Evolutionary conservation across 176 grass and related monocot genomes (phyloP).

Genomic region (Phoenix roebelenii): DNA sequence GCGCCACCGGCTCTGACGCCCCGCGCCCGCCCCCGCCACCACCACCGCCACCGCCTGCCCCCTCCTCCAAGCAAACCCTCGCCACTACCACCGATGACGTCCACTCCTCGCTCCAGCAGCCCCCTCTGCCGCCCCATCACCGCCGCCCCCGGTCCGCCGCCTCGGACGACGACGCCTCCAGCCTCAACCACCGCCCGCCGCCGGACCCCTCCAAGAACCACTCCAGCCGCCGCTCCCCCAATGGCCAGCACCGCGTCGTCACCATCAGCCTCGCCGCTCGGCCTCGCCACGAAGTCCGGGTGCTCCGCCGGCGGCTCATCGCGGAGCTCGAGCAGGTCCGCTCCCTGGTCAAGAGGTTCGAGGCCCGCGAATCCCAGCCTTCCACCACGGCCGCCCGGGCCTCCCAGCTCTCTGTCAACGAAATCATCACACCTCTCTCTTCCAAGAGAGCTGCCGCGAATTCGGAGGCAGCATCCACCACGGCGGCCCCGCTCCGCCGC

Average conservation of each 20-base stretch:
- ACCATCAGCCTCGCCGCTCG: conserved; percentile 26
- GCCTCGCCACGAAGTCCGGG: conserved; percentile 43
- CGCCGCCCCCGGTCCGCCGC: background rate
- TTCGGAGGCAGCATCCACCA: background rate
- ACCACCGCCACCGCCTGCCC: conserved; percentile 7
- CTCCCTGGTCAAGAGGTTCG: conserved; percentile 42
- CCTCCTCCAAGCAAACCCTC: conserved; percentile 17
- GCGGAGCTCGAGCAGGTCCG: conserved; percentile 73
- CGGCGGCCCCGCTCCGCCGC: conserved; percentile 4
- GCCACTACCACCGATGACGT: conserved; percentile 2
- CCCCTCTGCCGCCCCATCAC: background rate
- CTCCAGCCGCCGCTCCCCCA: conserved; percentile 15
- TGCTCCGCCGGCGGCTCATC: conserved; percentile 45
- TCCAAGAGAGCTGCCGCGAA: conserved; percentile 1
- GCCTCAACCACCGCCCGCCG: conserved; percentile 17
- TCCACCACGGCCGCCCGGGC: conserved; percentile 22
- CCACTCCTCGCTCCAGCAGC: conserved; percentile 3
- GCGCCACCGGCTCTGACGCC: conserved; percentile 20
- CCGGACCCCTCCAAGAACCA: background rate
- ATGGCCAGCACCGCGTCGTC: conserved; percentile 21
- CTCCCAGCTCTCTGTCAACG: conserved; percentile 40
- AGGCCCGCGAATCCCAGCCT: conserved; percentile 17
- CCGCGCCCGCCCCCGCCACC: conserved; percentile 15
- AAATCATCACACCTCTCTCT: conserved; percentile 14
- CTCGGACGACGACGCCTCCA: conserved; percentile 26